Evolutionary conservation across 2,329 filamentous ascomycete species (phyloP).

Genomic region (Paraphaeosphaeria minitans): DNA sequence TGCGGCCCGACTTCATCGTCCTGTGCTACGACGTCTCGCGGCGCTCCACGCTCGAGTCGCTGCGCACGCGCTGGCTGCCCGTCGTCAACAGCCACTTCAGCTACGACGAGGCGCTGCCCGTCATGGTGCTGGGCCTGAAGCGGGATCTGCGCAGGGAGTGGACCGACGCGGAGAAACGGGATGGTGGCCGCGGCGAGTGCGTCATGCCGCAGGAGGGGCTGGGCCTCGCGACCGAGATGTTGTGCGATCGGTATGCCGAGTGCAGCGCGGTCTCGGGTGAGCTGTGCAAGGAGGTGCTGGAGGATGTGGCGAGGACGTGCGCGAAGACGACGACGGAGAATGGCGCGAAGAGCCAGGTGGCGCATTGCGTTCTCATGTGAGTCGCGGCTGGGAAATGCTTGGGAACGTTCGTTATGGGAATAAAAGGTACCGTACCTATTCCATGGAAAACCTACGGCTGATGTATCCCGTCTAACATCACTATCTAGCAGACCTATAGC

Average conservation of each 20-base stretch:
- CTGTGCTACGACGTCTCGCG: constrained; percentile 64
- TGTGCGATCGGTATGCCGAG: constrained; percentile 66
- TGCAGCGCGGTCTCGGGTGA: constrained; percentile 66
- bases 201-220: constrained; percentile 59
- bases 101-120: constrained; percentile 56
- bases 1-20: constrained; percentile 60
- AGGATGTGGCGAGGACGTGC: constrained; percentile 63
- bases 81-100: constrained; percentile 59
- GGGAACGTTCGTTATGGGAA: too few species aligned
- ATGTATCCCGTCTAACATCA: neutral
- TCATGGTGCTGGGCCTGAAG: constrained; percentile 65
- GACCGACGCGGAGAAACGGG: constrained; percentile 39
- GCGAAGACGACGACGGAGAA: constrained; percentile 62
- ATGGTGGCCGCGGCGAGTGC: constrained; percentile 44
- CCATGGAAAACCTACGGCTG: too few species aligned
- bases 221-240: constrained; percentile 61
- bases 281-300: constrained; percentile 63
- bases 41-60: constrained; percentile 55
- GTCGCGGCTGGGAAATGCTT: neutral
- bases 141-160: constrained; percentile 59
- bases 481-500: constrained; percentile 13
- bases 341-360: constrained; percentile 55
- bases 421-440: too few species aligned
- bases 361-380: constrained; percentile 30
- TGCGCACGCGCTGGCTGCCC: constrained; percentile 53